These are phyloP conservation scores for Cadophora gregata DNA, from an alignment of 2,329 filamentous ascomycete genomes.

Conservation along the genomic window DNA sequence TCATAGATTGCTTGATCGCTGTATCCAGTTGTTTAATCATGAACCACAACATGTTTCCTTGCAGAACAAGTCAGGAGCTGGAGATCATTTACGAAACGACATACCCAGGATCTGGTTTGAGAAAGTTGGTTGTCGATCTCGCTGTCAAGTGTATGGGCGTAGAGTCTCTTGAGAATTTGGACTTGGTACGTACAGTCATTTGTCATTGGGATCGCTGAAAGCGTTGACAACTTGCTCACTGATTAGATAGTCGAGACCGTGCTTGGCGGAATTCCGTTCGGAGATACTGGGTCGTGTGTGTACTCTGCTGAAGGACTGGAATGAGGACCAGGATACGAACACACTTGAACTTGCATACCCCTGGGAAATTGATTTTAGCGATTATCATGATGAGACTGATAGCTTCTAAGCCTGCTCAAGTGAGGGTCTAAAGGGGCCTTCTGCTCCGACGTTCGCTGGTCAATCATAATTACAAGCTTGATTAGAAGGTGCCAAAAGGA, in stretches of 20 bases:
- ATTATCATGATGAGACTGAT: too few relatives aligned
- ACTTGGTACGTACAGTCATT: background rate
- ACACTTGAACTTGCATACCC: background rate
- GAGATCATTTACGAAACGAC: constrained; percentile 1
- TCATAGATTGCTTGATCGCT: background rate
- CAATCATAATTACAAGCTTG: too few relatives aligned
- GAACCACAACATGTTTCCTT: background rate
- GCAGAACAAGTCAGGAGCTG: background rate
- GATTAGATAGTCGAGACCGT: background rate
- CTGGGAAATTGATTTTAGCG: background rate
- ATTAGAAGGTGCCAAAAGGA: too few relatives aligned
- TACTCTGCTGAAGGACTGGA: background rate
- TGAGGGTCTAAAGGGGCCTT: too few relatives aligned
- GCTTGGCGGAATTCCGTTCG: background rate
- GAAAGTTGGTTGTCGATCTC: background rate
- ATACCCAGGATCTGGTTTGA: background rate
- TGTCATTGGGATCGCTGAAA: background rate
- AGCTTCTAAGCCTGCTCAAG: background rate
- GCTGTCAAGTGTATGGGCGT: background rate
- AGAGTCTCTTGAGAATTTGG: background rate
- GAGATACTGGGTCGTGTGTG: background rate
- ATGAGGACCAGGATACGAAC: background rate
- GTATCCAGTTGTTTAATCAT: background rate
- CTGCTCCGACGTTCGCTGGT: too few relatives aligned
- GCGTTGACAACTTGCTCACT: background rate